Conservation (phyloP, 257 asterid genomes). For the Avicennia marina region DNA sequence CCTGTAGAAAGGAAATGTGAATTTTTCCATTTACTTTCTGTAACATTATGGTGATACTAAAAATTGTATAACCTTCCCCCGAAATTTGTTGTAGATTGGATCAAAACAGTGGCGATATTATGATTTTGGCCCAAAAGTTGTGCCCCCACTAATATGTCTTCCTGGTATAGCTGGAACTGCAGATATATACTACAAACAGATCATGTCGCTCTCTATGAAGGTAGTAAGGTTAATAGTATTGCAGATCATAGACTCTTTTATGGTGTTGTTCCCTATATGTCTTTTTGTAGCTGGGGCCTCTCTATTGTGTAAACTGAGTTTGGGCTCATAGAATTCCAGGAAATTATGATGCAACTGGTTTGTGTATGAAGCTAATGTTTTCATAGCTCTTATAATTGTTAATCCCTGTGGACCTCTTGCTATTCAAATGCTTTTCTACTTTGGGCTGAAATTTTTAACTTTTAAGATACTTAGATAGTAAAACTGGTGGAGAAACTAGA, state of each 20-base stretch:
- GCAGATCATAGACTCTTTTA: not conserved
- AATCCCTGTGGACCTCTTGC: no score
- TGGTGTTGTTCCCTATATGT: not conserved
- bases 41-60: not conserved
- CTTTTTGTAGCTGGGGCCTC: not conserved
- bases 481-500: no score
- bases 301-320: not conserved
- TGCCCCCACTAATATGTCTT: constrained; percentile 91
- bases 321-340: not conserved
- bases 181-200: constrained; percentile 93
- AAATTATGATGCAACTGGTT: not conserved
- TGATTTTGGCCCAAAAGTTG: constrained; percentile 94
- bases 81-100: constrained; percentile 55
- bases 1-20: not conserved
- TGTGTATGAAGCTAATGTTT: not conserved
- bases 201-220: constrained; percentile 95
- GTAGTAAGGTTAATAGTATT: constrained; percentile 31
- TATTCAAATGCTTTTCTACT: no score
- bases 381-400: no score
- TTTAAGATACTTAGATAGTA: no score
- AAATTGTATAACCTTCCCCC: not conserved
- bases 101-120: constrained; percentile 97
- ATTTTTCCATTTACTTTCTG: constrained; percentile 1
- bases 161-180: constrained; percentile 97
- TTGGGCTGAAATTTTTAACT: no score